phyloP scores from a whole-genome alignment of 345 rosid genomes.

The Ceriops zippeliana region DNA sequence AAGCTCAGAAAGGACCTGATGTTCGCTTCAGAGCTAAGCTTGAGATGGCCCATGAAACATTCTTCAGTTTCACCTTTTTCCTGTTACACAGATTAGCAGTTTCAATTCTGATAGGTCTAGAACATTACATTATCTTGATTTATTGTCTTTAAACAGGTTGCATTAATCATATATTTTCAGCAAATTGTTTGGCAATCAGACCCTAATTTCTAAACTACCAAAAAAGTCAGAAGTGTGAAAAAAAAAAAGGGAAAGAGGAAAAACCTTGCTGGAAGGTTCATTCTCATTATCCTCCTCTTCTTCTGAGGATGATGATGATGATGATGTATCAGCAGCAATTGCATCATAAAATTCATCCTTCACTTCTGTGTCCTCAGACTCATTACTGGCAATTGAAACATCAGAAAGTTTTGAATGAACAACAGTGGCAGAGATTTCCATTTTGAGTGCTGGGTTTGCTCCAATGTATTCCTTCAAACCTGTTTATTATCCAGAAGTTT shows the following conservation, averaged over 20 bases:
- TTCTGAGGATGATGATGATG: constrained; percentile 56
- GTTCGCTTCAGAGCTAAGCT: constrained; percentile 62
- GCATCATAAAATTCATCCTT: constrained; percentile 96
- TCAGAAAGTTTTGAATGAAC: constrained; percentile 53
- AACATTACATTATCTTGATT: constrained; percentile 4
- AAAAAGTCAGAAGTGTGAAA: not conserved
- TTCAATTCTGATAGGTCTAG: constrained; percentile 16
- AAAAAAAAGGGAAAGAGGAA: constrained; percentile 18
- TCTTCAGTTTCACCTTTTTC: constrained; percentile 71
- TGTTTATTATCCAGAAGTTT: constrained; percentile 29
- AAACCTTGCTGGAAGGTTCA: constrained; percentile 44
- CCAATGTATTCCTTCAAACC: constrained; percentile 91
- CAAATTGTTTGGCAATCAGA: no score
- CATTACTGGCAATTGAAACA: constrained; percentile 38
- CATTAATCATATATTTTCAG: no score
- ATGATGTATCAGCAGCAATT: constrained; percentile 45
- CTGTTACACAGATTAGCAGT: constrained; percentile 35
- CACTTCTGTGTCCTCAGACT: constrained; percentile 54
- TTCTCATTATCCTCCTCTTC: constrained; percentile 61
- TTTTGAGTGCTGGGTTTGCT: constrained; percentile 78
- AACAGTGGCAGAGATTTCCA: constrained; percentile 48
- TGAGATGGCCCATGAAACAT: constrained; percentile 84
- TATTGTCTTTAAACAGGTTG: no score
- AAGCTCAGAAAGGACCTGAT: constrained; percentile 51
- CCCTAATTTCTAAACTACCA: not conserved